Conservation (phyloP, 2,329 filamentous ascomycete species). For the Fusarium sp. region DNA sequence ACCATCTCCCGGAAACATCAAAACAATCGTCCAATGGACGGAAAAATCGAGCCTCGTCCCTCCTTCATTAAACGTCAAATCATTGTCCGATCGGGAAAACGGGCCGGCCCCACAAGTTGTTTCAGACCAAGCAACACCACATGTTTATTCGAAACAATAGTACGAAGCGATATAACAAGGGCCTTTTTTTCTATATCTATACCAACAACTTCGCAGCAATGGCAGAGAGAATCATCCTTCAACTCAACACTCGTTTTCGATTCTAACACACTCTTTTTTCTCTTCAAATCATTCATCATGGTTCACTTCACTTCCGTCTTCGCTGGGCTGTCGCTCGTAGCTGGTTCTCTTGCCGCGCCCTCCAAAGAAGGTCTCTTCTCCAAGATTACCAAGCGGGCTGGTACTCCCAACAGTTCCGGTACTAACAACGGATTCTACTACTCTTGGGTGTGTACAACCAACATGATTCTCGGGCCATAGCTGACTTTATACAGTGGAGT, state of each 20-base stretch:
- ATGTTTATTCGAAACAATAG: slow-evolving; percentile 7
- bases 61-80: slow-evolving; percentile 31
- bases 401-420: slow-evolving; percentile 51
- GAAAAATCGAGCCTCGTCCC: slow-evolving; percentile 33
- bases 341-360: slow-evolving; percentile 30
- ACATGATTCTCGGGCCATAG: not conserved
- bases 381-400: slow-evolving; percentile 38
- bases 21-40: slow-evolving; percentile 30
- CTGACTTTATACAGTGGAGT: slow-evolving; percentile 49
- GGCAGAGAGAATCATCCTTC: not conserved
- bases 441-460: slow-evolving; percentile 45
- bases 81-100: slow-evolving; percentile 15
- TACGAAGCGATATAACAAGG: slow-evolving; percentile 11
- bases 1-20: slow-evolving; percentile 15
- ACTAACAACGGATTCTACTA: slow-evolving; percentile 56
- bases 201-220: not conserved
- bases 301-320: slow-evolving; percentile 41
- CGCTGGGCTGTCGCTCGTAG: slow-evolving; percentile 39
- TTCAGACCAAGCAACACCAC: slow-evolving; percentile 34
- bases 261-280: slow-evolving; percentile 23
- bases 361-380: slow-evolving; percentile 39
- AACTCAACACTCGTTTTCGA: slow-evolving; percentile 19
- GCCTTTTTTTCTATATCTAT: not conserved
- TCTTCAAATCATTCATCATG: slow-evolving; percentile 31
- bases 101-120: slow-evolving; percentile 25